These are phyloP conservation scores for Candida manassasensis DNA, from an alignment of 805 yeast genomes.

Conservation along the genomic window DNA sequence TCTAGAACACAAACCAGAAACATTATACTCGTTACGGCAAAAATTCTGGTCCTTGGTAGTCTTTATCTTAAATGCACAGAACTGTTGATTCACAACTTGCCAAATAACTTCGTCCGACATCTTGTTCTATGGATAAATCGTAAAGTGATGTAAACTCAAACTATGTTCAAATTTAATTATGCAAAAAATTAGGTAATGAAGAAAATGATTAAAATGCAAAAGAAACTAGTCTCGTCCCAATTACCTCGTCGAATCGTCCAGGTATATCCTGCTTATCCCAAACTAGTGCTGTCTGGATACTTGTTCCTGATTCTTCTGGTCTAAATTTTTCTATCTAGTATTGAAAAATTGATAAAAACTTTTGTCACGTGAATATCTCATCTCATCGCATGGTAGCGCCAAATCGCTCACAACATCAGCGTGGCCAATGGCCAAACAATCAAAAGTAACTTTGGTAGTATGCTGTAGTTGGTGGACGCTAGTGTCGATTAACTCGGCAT, in stretches of 20 bases:
- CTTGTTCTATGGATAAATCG: slow-evolving; percentile 1
- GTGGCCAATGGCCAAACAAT: no score
- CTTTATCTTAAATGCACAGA: slow-evolving; percentile 90
- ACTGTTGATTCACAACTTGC: slow-evolving; percentile 94
- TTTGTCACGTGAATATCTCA: no score
- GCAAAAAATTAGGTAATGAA: slow-evolving; percentile 4
- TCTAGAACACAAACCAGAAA: slow-evolving; percentile 87
- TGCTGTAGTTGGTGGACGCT: no score
- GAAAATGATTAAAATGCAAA: background rate
- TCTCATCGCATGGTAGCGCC: no score
- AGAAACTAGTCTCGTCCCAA: background rate
- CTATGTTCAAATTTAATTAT: background rate
- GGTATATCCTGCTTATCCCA: background rate
- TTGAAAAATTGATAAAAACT: no score
- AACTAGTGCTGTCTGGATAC: background rate
- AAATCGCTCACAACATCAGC: no score
- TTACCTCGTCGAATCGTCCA: no score
- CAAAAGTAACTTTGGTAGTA: no score
- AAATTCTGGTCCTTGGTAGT: slow-evolving; percentile 87
- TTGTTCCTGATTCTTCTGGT: background rate
- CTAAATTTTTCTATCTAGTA: background rate
- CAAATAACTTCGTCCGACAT: slow-evolving; percentile 85
- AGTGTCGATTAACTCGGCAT: no score
- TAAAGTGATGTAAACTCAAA: no score
- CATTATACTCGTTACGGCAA: slow-evolving; percentile 95